Evolutionary conservation across 2,329 filamentous ascomycete genomes (phyloP).

Genomic region (Fusarium pilosicola): DNA sequence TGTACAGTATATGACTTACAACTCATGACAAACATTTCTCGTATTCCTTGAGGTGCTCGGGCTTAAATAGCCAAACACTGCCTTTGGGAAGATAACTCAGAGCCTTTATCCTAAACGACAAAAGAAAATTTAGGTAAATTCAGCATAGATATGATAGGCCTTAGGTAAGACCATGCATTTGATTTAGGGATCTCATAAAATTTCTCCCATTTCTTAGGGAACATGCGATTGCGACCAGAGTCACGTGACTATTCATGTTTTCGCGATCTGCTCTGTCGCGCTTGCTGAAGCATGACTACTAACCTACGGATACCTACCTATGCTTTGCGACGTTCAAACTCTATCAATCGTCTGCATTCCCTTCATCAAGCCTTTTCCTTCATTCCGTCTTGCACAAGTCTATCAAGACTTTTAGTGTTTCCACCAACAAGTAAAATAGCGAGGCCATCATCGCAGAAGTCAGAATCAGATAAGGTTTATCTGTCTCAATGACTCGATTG

Average conservation of each 20-base stretch:
- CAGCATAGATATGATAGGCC: not conserved
- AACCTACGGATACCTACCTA: not conserved
- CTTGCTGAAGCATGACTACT: slow-evolving; percentile 1
- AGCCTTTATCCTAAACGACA: not conserved
- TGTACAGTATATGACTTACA: not conserved
- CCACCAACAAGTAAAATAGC: not conserved
- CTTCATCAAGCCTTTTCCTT: not conserved
- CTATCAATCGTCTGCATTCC: not conserved
- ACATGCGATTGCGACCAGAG: slow-evolving; percentile 21
- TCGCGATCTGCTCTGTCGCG: slow-evolving; percentile 24
- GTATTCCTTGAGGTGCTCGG: not conserved
- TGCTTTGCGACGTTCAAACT: slow-evolving; percentile 22
- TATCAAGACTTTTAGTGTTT: not conserved
- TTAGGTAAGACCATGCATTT: not conserved
- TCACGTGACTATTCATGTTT: slow-evolving; percentile 29
- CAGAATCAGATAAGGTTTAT: not conserved
- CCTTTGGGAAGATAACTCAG: not conserved
- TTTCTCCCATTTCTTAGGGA: not conserved
- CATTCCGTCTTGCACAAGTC: not conserved
- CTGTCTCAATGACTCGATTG: not conserved
- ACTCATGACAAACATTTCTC: slow-evolving; percentile 5
- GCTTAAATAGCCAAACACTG: not conserved
- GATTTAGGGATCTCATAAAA: not conserved
- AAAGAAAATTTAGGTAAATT: too few species aligned
- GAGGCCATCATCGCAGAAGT: not conserved